Evolutionary conservation across 768 basidiomycete genomes (phyloP).

Genomic region (Lactarius vividus): DNA sequence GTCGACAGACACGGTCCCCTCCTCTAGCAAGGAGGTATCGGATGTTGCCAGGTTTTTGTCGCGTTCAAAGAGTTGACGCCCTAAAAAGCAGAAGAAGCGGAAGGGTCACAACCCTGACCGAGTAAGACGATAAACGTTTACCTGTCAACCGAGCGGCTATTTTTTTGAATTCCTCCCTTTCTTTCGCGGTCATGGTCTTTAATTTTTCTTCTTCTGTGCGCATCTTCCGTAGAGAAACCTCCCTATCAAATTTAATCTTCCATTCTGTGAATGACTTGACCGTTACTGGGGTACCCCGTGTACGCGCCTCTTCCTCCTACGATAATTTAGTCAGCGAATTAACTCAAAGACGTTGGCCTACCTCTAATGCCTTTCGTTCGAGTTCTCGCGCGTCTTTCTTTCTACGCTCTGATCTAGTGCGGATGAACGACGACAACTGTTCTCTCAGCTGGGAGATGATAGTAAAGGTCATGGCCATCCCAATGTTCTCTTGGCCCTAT

Average conservation of each 20-base stretch:
- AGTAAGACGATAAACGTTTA: constrained; percentile 36
- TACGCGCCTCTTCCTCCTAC: constrained; percentile 84
- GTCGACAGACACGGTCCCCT: constrained; percentile 84
- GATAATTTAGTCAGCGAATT: constrained; percentile 11
- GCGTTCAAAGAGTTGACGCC: constrained; percentile 89
- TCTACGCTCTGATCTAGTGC: constrained; percentile 52
- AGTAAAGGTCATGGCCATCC: constrained; percentile 98
- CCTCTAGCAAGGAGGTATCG: constrained; percentile 81
- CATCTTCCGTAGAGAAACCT: constrained; percentile 53
- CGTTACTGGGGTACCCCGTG: constrained; percentile 91
- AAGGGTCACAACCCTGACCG: constrained; percentile 10
- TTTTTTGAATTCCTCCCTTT: constrained; percentile 81
- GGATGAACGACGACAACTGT: constrained; percentile 62
- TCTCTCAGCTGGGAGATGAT: constrained; percentile 84
- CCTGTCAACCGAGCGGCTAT: constrained; percentile 63
- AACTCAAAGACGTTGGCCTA: constrained; percentile 33
- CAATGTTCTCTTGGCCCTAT: constrained; percentile 81
- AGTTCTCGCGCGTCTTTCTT: constrained; percentile 66
- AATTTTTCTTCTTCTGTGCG: constrained; percentile 78
- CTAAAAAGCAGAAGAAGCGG: constrained; percentile 41
- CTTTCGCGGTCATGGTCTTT: constrained; percentile 68
- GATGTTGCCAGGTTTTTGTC: constrained; percentile 65
- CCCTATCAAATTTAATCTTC: constrained; percentile 76
- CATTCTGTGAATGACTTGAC: constrained; percentile 74
- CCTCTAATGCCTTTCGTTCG: constrained; percentile 75